Base-by-base conservation (phyloP, 768 basidiomycete genomes). In the Agrocybe chaxingu region DNA sequence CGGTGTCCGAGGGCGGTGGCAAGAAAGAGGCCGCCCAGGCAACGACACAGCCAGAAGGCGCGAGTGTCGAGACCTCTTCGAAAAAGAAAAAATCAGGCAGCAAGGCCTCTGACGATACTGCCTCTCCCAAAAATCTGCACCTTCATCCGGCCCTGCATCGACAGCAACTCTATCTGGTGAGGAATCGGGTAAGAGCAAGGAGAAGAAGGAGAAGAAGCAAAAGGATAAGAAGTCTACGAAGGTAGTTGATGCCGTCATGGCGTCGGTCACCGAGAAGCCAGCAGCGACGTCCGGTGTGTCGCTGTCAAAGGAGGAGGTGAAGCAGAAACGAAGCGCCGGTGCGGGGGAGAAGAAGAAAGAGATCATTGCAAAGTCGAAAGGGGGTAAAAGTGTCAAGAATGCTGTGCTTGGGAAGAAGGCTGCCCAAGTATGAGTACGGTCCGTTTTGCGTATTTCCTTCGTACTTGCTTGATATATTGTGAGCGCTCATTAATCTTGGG, bases 311-410 rank as follows among this genome's bases (percentile, higher is more conserved):
- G 70, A 74, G 12, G 80, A 81, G 53, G 57, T 79, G 55, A 83
- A 84, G 67, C 70, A 74, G 62, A 85, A 85, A 61, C 71, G 73
- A 47, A 64, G 63, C 16, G 65, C 61, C 1, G 68, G 63, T 33
- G 64, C 68, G 42, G 72, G 72, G 2, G 79, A 79, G 64, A 83
- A 78, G 71, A 87, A 87, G 68, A 85, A 83, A 66, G 74, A 69
- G 45, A 68, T 70, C 45, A 41, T 72, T 13, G 56, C 65, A 8
- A 67, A 68, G 50, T 51, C 62, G 45, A 71, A 68, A 54, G 68
- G 68, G 8, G 66, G 69, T 29, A 80, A 77, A 65, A 80, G 77
- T 50, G 77, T 75, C 34, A 87, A 87, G 70, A 70, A 73, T 52
- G 66, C 63, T 38, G 53, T 85, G 47, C 63, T 84, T 34, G 83